Evolutionary conservation across 306 rosid genomes (phyloP).

Genomic region (Aeschynomene evenia): DNA sequence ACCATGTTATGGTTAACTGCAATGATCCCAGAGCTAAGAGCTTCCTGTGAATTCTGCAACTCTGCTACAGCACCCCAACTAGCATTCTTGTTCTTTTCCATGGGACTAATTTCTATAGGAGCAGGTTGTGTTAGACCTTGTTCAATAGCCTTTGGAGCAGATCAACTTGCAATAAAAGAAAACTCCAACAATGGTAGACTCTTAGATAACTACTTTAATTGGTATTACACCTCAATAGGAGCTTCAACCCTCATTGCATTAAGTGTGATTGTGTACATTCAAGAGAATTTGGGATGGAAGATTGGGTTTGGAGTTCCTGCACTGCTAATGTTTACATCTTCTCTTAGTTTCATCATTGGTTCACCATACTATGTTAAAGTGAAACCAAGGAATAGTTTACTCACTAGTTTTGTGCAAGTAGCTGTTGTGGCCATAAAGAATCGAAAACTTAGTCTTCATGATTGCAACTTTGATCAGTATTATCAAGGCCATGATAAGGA

Average conservation of each 20-base stretch:
- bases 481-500: constrained; percentile 31
- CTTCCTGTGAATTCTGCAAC: constrained; percentile 35
- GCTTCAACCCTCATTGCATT: constrained; percentile 32
- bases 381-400: constrained; percentile 26
- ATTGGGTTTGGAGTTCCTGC: constrained; percentile 53
- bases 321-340: constrained; percentile 37
- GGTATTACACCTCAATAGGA: constrained; percentile 46
- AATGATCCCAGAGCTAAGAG: constrained; percentile 40
- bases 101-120: constrained; percentile 53
- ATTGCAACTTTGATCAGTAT: constrained; percentile 21
- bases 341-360: constrained; percentile 41
- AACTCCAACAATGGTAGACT: constrained; percentile 22
- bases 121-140: constrained; percentile 62
- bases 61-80: constrained; percentile 39
- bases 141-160: constrained; percentile 64
- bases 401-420: constrained; percentile 40
- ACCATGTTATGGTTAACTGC: constrained; percentile 49
- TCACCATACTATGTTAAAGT: constrained; percentile 43
- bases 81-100: constrained; percentile 37
- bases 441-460: constrained; percentile 33
- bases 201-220: constrained; percentile 48
- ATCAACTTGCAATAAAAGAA: constrained; percentile 37
- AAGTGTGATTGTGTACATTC: constrained; percentile 42
- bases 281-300: constrained; percentile 56
- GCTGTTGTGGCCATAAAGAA: constrained; percentile 39